Conservation (phyloP, 2,329 filamentous ascomycete genomes). For the Cladosporium sp. region DNA sequence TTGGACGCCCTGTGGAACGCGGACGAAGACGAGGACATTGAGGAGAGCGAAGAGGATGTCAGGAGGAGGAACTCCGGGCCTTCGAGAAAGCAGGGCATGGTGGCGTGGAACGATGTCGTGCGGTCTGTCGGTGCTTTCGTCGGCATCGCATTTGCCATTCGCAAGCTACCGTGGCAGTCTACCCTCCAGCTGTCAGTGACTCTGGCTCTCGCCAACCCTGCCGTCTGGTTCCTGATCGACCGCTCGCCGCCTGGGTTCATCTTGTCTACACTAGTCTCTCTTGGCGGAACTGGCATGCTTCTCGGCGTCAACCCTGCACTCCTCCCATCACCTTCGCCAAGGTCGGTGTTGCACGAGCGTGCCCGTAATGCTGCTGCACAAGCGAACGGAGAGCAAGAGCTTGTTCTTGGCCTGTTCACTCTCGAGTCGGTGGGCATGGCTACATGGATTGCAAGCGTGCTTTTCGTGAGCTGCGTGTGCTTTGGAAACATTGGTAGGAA, state of each 20-base stretch:
- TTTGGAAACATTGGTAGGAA: slow-evolving; percentile 93
- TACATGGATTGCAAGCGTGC: slow-evolving; percentile 87
- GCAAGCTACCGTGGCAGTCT: slow-evolving; percentile 88
- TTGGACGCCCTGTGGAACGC: slow-evolving; percentile 73
- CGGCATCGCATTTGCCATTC: slow-evolving; percentile 77
- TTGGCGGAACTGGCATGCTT: slow-evolving; percentile 71
- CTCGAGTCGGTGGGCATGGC: slow-evolving; percentile 69
- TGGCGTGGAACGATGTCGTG: slow-evolving; percentile 69
- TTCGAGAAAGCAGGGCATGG: slow-evolving; percentile 20
- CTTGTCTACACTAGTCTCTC: slow-evolving; percentile 71
- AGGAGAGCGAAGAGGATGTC: slow-evolving; percentile 19
- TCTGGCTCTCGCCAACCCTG: slow-evolving; percentile 85
- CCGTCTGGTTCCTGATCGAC: slow-evolving; percentile 95
- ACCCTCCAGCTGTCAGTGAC: slow-evolving; percentile 91
- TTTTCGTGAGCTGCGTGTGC: slow-evolving; percentile 93
- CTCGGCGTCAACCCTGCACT: slow-evolving; percentile 76
- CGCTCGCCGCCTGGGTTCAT: slow-evolving; percentile 82
- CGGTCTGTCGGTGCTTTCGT: slow-evolving; percentile 70
- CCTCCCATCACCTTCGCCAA: slow-evolving; percentile 65
- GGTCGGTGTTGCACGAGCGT: slow-evolving; percentile 34
- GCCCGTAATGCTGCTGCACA: slow-evolving; percentile 26
- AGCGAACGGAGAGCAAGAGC: slow-evolving; percentile 23
- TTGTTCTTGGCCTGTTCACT: slow-evolving; percentile 52
- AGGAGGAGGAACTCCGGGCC: slow-evolving; percentile 18
- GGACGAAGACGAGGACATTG: slow-evolving; percentile 44